These are phyloP conservation scores for Stagonosporopsis chrysanthemi DNA, from an alignment of 2,329 filamentous ascomycete species.

Conservation along the genomic window DNA sequence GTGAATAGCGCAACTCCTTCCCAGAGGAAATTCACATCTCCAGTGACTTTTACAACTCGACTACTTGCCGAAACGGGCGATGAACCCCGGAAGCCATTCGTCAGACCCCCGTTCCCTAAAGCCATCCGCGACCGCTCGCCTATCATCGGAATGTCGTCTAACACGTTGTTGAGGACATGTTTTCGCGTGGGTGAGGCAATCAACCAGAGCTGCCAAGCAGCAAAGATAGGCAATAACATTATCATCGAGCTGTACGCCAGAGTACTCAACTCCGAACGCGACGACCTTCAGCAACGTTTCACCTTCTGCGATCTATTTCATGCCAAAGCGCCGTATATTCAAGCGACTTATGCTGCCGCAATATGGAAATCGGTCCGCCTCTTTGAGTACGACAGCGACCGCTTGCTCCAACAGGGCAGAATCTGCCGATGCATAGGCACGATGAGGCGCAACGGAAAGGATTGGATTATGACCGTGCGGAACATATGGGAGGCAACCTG, in stretches of 20 bases:
- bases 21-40: constrained; percentile 32
- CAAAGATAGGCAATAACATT: constrained; percentile 57
- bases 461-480: constrained; percentile 56
- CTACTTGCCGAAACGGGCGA: constrained; percentile 20
- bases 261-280: constrained; percentile 65
- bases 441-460: constrained; percentile 55
- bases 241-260: constrained; percentile 70
- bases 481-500: constrained; percentile 62
- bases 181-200: constrained; percentile 70
- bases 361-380: constrained; percentile 57
- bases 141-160: constrained; percentile 60
- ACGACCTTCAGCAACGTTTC: constrained; percentile 66
- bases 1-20: neutral
- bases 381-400: constrained; percentile 56
- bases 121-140: constrained; percentile 61
- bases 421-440: constrained; percentile 60
- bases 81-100: constrained; percentile 53
- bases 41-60: constrained; percentile 31
- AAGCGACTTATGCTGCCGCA: constrained; percentile 51
- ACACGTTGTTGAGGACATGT: constrained; percentile 63
- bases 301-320: constrained; percentile 70
- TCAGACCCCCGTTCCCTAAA: constrained; percentile 60
- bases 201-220: constrained; percentile 56
- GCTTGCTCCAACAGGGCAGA: constrained; percentile 52
- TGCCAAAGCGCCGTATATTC: constrained; percentile 63